A percentile compares a stretch with the other conserved stretches of the same genome.
Evolutionary conservation across 1,284 basidiomycete species (phyloP).

Genomic region (Ganoderma lucidum): DNA sequence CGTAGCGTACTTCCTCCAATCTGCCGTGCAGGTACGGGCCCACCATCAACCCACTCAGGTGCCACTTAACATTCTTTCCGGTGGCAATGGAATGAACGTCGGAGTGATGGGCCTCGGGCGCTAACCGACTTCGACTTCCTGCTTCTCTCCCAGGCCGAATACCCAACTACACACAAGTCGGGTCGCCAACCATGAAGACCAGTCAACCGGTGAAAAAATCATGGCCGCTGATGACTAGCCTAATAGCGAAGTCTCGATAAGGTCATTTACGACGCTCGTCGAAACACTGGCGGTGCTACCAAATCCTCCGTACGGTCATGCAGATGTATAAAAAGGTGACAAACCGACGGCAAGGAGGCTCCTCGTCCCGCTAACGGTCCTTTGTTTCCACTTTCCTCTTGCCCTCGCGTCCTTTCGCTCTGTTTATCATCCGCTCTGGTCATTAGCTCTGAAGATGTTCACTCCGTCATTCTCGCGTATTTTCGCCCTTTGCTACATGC

Average conservation of each 20-base stretch:
- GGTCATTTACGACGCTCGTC: background rate
- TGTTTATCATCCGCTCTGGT: constrained; percentile 5
- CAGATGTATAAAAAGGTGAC: background rate
- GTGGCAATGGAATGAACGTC: background rate
- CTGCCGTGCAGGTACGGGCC: background rate
- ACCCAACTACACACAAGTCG: background rate
- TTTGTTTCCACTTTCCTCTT: constrained; percentile 5
- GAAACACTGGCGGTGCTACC: background rate
- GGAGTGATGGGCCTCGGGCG: background rate
- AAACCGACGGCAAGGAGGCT: background rate
- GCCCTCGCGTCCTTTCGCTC: constrained; percentile 1
- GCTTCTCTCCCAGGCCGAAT: background rate
- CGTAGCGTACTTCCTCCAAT: background rate
- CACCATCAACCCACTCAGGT: background rate
- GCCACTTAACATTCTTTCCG: background rate
- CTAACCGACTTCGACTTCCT: background rate
- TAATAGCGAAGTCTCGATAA: background rate
- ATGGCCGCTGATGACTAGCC: background rate
- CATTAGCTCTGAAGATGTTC: constrained; percentile 10
- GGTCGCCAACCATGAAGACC: background rate
- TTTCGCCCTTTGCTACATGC: constrained; percentile 12
- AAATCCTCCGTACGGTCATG: background rate
- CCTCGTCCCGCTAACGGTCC: constrained; percentile 11
- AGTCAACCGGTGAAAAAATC: background rate
- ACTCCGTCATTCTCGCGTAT: constrained; percentile 17